phyloP scores from a whole-genome alignment of 176 grass and related monocot species.

The Phoenix roebelenii region DNA sequence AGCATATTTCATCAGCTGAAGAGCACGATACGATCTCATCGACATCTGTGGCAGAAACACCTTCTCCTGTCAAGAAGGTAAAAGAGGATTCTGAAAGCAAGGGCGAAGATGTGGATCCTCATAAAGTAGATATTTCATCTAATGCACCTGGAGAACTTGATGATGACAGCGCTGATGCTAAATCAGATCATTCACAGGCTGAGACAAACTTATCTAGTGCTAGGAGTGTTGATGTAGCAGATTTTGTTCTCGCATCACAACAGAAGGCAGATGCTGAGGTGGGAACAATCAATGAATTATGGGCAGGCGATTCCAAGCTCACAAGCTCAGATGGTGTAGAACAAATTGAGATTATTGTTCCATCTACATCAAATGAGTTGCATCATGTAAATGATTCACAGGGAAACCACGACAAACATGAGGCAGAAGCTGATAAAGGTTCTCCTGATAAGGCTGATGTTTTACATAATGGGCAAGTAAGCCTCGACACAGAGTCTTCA shows the following conservation, averaged over 20 bases:
- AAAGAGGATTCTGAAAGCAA: conserved; percentile 20
- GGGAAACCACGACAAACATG: conserved; percentile 23
- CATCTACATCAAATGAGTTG: conserved; percentile 21
- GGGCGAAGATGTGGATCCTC: conserved; percentile 6
- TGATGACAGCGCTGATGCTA: conserved; percentile 21
- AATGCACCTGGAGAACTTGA: conserved; percentile 17
- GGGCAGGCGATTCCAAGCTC: conserved; percentile 14
- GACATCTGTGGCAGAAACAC: conserved; percentile 27
- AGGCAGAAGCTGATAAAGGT: conserved; percentile 23
- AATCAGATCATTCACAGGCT: conserved; percentile 21
- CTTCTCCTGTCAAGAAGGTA: conserved; percentile 19
- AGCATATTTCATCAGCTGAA: conserved; percentile 26
- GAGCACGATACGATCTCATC: conserved; percentile 25
- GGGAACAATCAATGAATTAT: background rate
- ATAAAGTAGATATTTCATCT: conserved; percentile 6
- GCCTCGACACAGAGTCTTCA: conserved; percentile 22
- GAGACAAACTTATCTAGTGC: conserved; percentile 33
- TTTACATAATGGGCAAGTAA: conserved; percentile 26
- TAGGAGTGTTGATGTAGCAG: conserved; percentile 9
- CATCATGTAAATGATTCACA: conserved; percentile 27
- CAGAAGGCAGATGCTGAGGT: conserved; percentile 32
- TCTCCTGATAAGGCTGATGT: conserved; percentile 23
- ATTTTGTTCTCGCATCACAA: conserved; percentile 8
- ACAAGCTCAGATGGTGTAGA: conserved; percentile 17
- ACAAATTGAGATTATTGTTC: conserved; percentile 21